Conservation (phyloP, 2,329 filamentous ascomycete species). For the Dothideomycetes sp. region DNA sequence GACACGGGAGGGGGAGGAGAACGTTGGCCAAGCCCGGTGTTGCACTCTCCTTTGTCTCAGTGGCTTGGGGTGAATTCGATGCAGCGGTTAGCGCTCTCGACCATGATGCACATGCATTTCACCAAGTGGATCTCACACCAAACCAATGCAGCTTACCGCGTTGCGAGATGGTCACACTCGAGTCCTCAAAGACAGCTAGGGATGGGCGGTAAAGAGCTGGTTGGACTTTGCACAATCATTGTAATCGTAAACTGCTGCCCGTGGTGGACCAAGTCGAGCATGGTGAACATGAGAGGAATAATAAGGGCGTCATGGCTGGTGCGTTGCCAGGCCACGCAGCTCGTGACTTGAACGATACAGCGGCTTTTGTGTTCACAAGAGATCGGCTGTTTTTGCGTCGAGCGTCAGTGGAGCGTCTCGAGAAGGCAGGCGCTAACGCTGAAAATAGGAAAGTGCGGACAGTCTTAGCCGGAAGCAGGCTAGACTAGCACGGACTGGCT, state of each 20-base stretch:
- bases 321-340: constrained; percentile 7
- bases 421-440: background rate
- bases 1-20: constrained; percentile 10
- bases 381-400: too few relatives aligned
- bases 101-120: constrained; percentile 13
- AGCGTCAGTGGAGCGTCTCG: background rate
- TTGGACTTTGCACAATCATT: background rate
- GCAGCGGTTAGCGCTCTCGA: constrained; percentile 13
- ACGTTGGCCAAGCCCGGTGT: constrained; percentile 6
- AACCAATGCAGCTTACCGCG: constrained; percentile 2
- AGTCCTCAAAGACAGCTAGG: background rate
- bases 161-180: background rate
- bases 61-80: constrained; percentile 11
- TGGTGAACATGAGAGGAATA: background rate
- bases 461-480: background rate
- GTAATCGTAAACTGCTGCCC: background rate
- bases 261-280: background rate
- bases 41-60: constrained; percentile 12
- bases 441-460: background rate
- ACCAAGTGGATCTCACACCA: constrained; percentile 4
- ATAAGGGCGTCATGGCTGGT: constrained; percentile 8
- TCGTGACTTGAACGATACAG: constrained; percentile 9
- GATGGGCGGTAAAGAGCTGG: background rate
- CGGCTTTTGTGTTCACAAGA: constrained; percentile 8
- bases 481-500: background rate